phyloP scores from a whole-genome alignment of 768 basidiomycete genomes.

The Podaxis rugospora region DNA sequence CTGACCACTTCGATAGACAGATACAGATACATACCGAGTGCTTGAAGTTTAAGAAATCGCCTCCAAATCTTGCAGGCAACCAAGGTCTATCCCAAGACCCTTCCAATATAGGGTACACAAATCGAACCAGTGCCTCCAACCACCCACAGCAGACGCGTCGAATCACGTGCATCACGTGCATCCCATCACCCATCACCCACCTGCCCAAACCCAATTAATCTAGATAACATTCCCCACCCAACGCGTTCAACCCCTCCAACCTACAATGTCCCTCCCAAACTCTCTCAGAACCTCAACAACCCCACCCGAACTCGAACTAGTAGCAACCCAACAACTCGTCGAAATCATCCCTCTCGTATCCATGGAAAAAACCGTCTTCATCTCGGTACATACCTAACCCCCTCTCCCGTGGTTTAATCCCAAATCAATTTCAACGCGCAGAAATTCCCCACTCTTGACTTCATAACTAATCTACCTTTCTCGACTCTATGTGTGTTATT shows the following conservation, averaged over 20 bases:
- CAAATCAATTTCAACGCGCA: slow-evolving; percentile 13
- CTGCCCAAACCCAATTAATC: no score
- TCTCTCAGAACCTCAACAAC: background rate
- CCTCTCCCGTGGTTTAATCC: slow-evolving; percentile 11
- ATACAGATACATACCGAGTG: background rate
- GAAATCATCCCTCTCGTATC: slow-evolving; percentile 86
- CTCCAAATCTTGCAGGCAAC: slow-evolving; percentile 11
- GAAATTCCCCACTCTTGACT: background rate
- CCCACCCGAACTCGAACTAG: slow-evolving; percentile 16
- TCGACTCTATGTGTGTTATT: background rate
- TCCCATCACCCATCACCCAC: background rate
- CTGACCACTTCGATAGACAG: background rate
- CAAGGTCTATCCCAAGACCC: slow-evolving; percentile 8
- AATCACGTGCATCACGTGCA: slow-evolving; percentile 18
- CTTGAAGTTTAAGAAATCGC: background rate
- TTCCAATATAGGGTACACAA: background rate
- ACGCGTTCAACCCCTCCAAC: no score
- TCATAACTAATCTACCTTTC: background rate
- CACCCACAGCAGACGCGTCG: slow-evolving; percentile 17
- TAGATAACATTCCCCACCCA: no score
- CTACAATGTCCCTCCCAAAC: slow-evolving; percentile 2
- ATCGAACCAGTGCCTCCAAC: background rate
- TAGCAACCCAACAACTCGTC: slow-evolving; percentile 79
- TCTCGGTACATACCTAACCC: slow-evolving; percentile 55
- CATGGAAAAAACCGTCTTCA: slow-evolving; percentile 89